phyloP scores from a whole-genome alignment of 139 green algal species.

The Diplosphaera chodatii region DNA sequence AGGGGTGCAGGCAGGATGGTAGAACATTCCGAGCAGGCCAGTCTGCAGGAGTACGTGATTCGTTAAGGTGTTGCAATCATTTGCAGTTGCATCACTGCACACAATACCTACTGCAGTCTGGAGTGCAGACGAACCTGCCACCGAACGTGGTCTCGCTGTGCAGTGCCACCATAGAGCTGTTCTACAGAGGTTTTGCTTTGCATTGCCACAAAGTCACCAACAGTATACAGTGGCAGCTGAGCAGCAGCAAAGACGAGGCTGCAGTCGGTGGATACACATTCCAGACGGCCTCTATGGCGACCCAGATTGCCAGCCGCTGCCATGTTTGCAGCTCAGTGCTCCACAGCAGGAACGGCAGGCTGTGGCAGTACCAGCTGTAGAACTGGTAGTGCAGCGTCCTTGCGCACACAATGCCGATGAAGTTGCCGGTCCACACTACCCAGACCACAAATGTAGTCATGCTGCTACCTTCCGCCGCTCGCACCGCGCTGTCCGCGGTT shows the following conservation, averaged over 20 bases:
- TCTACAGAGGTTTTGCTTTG: too few relatives aligned
- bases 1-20: too few relatives aligned
- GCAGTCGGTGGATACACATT: slow-evolving; percentile 35
- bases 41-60: too few relatives aligned
- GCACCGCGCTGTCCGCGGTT: too few relatives aligned
- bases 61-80: too few relatives aligned
- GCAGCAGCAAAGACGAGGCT: not conserved
- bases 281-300: slow-evolving; percentile 52
- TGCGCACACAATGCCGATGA: slow-evolving; percentile 68
- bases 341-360: slow-evolving; percentile 66
- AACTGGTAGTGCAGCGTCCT: slow-evolving; percentile 86
- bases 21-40: too few relatives aligned
- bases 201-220: slow-evolving; percentile 5
- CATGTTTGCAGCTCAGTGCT: not conserved
- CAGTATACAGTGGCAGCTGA: slow-evolving; percentile 6
- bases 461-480: too few relatives aligned
- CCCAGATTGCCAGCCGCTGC: slow-evolving; percentile 24
- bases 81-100: too few relatives aligned
- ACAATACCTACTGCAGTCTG: too few relatives aligned
- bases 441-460: slow-evolving; percentile 15
- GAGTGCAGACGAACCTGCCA: too few relatives aligned
- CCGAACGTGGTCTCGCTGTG: too few relatives aligned
- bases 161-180: too few relatives aligned
- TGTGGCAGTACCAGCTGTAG: slow-evolving; percentile 85
- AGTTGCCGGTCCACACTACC: slow-evolving; percentile 64